Evolutionary conservation across 192 early-diverging fungal species (phyloP).

Genomic region (Rhizophagus clarus): DNA sequence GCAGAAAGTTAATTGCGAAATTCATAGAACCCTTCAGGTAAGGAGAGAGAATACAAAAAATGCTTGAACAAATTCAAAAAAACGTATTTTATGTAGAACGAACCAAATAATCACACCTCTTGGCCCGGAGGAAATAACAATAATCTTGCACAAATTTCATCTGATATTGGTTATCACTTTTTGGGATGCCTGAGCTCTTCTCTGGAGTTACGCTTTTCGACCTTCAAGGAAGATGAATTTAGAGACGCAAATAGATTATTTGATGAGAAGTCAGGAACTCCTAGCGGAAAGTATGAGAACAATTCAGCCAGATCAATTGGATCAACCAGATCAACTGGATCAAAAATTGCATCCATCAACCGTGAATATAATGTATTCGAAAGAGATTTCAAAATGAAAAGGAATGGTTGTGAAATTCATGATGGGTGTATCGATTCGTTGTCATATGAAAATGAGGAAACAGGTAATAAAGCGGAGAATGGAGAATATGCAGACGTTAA

Average conservation of each 20-base stretch:
- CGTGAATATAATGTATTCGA: conserved; percentile 15
- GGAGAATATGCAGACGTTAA: neutral
- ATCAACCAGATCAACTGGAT: no score
- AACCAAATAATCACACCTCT: neutral
- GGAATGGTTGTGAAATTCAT: conserved; percentile 26
- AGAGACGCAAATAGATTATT: conserved; percentile 18
- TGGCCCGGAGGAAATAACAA: neutral
- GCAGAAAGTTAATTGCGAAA: no score
- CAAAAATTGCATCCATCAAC: no score
- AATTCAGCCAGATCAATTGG: conserved; percentile 4
- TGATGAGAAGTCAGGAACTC: conserved; percentile 1
- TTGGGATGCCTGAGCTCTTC: conserved; percentile 1
- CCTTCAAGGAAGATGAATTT: no score
- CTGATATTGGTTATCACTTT: no score
- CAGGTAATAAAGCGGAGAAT: no score
- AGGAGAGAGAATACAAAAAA: no score
- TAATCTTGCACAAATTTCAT: no score
- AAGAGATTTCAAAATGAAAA: neutral
- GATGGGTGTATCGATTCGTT: conserved; percentile 19
- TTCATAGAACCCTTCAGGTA: no score
- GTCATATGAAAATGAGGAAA: neutral
- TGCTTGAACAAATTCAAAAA: no score
- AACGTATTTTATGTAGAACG: no score
- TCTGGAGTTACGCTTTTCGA: neutral
- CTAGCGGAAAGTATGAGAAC: conserved; percentile 2